Evolutionary conservation across 768 basidiomycete species (phyloP), one percentile per base, ranked within the genome.

Genomic region (Piloderma croceum): DNA sequence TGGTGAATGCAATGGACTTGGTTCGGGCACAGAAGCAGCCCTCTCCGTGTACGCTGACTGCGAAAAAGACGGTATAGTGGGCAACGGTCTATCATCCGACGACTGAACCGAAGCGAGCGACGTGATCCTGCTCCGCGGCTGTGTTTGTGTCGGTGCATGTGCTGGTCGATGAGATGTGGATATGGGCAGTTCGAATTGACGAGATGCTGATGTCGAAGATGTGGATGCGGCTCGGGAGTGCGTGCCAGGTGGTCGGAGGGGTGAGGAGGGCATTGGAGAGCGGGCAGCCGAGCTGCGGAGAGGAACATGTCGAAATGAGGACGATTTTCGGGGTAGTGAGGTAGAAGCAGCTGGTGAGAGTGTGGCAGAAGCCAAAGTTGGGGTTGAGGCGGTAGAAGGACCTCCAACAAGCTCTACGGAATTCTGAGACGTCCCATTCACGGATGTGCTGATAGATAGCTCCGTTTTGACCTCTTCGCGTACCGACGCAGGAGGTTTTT

Each of bases 291-390:
- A 23, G 13, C 45, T 19, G 5, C 61, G 57, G 27, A 67, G 58
- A 18, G 72, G 73, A 15, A 80, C 51, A 35, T 69, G 74, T 20
- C 78, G 69, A 53, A 79, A 77, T 0, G 75, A 77, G 1, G 78
- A 72, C 3, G 65, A 49, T 46, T 65, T 76, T 34, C 65, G 54
- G 22, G 18, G 47, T 13, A 39, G 36, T 15, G 32, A 24, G 11
- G 36, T 34, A 42, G 36, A 22, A 24, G 34, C 27, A 35, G 3
- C 15, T 38, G 15, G 10, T 47, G 50, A 13, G 44, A 31, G 3
- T 41, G 41, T 5, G 49, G 40, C 6, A 39, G 46, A 2, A 13
- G 51, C 46, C 22, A 48, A 40, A 17, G 42, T 23, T 12, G 45
- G 23, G 18, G 45, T 37, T 12, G 34, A 21, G 22, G 34, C 25